Percentiles rank a stretch among this genome's conserved stretches.
These are phyloP conservation scores for Candida glaebosa DNA, from an alignment of 805 yeast species.

Conservation along the genomic window DNA sequence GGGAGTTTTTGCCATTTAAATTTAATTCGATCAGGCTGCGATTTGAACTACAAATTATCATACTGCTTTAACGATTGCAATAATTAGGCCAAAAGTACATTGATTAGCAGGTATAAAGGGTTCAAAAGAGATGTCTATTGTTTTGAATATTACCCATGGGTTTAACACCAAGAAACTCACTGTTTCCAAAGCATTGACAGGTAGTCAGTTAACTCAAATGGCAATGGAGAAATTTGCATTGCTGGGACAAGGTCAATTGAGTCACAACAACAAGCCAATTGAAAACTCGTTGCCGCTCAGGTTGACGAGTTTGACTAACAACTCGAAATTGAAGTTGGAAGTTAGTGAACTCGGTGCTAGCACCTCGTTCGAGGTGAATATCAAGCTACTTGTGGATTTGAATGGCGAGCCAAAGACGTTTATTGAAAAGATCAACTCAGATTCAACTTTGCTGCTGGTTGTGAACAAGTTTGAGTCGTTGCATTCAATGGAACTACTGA, in stretches of 20 bases:
- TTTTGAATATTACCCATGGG: slow-evolving; percentile 24
- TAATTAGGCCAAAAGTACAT: too few relatives aligned
- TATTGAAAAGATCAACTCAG: slow-evolving; percentile 1
- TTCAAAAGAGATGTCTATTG: slow-evolving; percentile 20
- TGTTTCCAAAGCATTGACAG: slow-evolving; percentile 10
- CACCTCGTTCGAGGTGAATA: slow-evolving; percentile 9
- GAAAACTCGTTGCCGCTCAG: slow-evolving; percentile 32
- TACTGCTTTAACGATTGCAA: too few relatives aligned
- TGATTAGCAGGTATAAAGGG: too few relatives aligned
- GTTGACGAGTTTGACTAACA: slow-evolving; percentile 29
- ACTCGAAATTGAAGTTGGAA: slow-evolving; percentile 27
- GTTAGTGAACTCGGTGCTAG: slow-evolving; percentile 6
- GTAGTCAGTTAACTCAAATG: slow-evolving; percentile 20
- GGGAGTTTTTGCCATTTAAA: too few relatives aligned
- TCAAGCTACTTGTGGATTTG: slow-evolving; percentile 14
- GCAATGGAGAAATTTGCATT: slow-evolving; percentile 26
- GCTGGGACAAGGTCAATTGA: slow-evolving; percentile 19
- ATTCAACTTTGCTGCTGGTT: slow-evolving; percentile 3
- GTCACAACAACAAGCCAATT: slow-evolving; percentile 25
- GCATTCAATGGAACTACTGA: background rate
- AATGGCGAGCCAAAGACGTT: slow-evolving; percentile 1
- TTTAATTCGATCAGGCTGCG: too few relatives aligned
- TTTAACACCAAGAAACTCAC: slow-evolving; percentile 25
- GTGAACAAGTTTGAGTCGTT: slow-evolving; percentile 5
- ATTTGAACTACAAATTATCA: too few relatives aligned